Conservation (phyloP, 306 rosid species). For the Spatholobus suberectus region DNA sequence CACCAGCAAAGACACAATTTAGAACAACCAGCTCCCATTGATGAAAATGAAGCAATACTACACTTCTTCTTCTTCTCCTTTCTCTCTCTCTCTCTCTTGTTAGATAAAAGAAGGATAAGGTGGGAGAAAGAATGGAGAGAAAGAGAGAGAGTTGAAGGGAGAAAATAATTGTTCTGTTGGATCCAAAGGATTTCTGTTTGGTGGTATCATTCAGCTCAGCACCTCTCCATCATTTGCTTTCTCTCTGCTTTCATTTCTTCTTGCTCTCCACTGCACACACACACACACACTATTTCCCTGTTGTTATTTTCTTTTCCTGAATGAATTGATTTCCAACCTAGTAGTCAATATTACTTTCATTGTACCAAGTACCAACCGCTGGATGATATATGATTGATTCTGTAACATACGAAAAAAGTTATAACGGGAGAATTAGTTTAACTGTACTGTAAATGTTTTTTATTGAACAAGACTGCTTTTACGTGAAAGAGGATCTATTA, state of each 20-base stretch:
- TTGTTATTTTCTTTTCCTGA: neutral
- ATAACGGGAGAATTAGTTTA: neutral
- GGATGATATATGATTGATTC: neutral
- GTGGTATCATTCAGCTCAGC: slow-evolving; percentile 25
- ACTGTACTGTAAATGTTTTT: neutral
- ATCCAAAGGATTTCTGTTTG: slow-evolving; percentile 47
- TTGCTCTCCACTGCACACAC: neutral
- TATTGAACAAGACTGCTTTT: neutral
- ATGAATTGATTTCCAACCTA: too few species aligned
- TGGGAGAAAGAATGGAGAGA: neutral
- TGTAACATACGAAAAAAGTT: neutral
- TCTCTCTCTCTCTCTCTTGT: neutral
- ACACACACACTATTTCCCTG: slow-evolving; percentile 3
- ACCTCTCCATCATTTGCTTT: neutral
- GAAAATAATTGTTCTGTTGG: slow-evolving; percentile 28
- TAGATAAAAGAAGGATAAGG: slow-evolving; percentile 9
- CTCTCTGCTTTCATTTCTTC: slow-evolving; percentile 15
- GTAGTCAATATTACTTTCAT: neutral
- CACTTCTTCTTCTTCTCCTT: neutral
- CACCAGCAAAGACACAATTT: slow-evolving; percentile 69
- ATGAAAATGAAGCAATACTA: slow-evolving; percentile 12
- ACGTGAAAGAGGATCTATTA: neutral
- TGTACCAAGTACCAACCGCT: neutral
- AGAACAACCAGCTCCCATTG: slow-evolving; percentile 88
- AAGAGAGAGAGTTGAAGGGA: slow-evolving; percentile 47